phyloP scores from a whole-genome alignment of 768 basidiomycete species.

The Lentinula sp. region DNA sequence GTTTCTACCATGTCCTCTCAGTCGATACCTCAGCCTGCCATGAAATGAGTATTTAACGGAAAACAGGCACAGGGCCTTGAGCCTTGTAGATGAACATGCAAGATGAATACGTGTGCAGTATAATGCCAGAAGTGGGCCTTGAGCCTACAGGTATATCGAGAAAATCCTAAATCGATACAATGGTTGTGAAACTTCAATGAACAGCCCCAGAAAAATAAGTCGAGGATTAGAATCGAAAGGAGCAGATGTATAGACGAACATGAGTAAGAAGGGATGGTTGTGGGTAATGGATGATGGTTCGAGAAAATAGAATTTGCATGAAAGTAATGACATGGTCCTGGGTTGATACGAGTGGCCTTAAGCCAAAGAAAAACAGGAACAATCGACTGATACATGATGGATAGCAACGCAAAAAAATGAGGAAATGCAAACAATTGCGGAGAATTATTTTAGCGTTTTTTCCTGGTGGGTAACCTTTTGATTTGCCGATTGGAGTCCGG shows the following conservation, averaged over 20 bases:
- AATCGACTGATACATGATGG: background rate
- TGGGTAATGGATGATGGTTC: background rate
- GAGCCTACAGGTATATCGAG: constrained; percentile 5
- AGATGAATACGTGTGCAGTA: background rate
- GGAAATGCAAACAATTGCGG: background rate
- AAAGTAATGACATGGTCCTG: background rate
- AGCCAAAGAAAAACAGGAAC: background rate
- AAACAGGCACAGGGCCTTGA: constrained; percentile 1
- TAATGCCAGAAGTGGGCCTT: constrained; percentile 6
- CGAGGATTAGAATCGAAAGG: background rate
- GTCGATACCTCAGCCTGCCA: background rate
- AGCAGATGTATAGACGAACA: background rate
- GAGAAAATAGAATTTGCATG: background rate
- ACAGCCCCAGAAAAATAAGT: background rate
- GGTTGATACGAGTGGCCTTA: background rate
- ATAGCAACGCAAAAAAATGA: background rate
- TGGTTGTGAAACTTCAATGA: background rate
- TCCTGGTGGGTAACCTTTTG: constrained; percentile 51
- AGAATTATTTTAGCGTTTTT: constrained; percentile 10
- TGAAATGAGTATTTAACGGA: background rate
- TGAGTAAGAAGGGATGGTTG: too few species aligned
- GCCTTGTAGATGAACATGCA: constrained; percentile 1
- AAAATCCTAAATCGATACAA: constrained; percentile 8
- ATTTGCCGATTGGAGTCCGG: constrained; percentile 33
- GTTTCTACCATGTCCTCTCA: too few species aligned